Evolutionary conservation across 1,284 basidiomycete species (phyloP), one percentile per base, ranked within the genome.

Genomic region (Phylloporus sp.): DNA sequence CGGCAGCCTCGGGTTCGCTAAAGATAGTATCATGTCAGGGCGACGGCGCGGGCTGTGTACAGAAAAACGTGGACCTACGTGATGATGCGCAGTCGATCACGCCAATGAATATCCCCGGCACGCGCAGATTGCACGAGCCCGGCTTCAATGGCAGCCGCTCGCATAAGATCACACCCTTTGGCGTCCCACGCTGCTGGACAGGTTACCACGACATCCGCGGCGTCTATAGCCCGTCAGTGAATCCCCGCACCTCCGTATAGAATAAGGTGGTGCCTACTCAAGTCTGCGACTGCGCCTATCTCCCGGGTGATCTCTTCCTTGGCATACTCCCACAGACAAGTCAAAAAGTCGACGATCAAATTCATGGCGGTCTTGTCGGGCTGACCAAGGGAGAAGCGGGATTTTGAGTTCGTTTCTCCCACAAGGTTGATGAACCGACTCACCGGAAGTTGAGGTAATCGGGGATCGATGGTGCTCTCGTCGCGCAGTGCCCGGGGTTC

Each of bases 151-250:
- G 92, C 92, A 51, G 91, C 91, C 59, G 88, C 87, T 34, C 91
- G 84, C 92, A 95, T 94, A 67, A 93, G 82, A 64, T 89, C 87
- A 69, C 90, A 92, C 0, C 91, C 92, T 67, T 83, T 87, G 2
- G 88, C 91, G 73, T 94, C 92, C 93, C 93, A 94, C 40, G 92
- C 91, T 18, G 92, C 93, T 58, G 92, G 93, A 12, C 93, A 92
- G 13, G 91, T 93, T 56, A 94, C 77, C 82, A 90, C 90, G 8
- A 94, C 89, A 69, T 92, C 88, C 53, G 91, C 92, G 44, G 87
- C 82, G 74, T 92, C 92, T 93, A 42, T 49, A 68, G 31, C 1
- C 55, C 55, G 56, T 58, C 17, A 31, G 26, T 17, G n/a, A 13
- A 22, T 22, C 4, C n/a, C n/a, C 6, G 28, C 24, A 34, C 26